Percentiles rank a stretch among this genome's conserved stretches.
Conservation (phyloP, 1,284 basidiomycete genomes). For the Pyrrhoderma noxium region DNA sequence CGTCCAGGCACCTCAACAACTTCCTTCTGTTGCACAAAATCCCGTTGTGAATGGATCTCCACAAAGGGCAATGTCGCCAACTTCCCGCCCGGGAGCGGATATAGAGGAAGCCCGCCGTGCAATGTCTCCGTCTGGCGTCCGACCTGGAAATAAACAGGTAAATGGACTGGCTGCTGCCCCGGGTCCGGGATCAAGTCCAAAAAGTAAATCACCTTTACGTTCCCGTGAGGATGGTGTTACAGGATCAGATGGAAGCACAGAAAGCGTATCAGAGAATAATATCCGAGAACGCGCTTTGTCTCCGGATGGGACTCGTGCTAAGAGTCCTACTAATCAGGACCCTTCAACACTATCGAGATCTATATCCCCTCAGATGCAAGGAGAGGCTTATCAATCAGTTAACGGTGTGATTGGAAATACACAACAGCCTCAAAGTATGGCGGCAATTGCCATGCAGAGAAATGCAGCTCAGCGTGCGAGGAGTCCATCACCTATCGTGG, state of each 20-base stretch:
- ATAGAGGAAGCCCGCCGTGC: conserved; percentile 54
- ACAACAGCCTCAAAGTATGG: conserved; percentile 33
- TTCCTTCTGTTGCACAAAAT: conserved; percentile 12
- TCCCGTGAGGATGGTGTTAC: conserved; percentile 64
- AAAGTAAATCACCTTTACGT: conserved; percentile 49
- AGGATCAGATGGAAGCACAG: conserved; percentile 45
- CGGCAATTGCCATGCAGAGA: conserved; percentile 44
- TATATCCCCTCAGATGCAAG: conserved; percentile 43
- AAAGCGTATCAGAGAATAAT: conserved; percentile 36
- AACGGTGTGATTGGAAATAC: conserved; percentile 8
- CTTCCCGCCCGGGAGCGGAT: conserved; percentile 34
- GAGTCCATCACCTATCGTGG: conserved; percentile 52
- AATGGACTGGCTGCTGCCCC: conserved; percentile 35
- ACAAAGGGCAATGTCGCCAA: conserved; percentile 51
- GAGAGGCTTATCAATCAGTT: conserved; percentile 27
- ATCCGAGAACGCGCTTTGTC: conserved; percentile 45
- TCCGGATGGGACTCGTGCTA: conserved; percentile 45
- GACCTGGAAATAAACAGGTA: conserved; percentile 32
- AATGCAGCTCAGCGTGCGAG: conserved; percentile 44
- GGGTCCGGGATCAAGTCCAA: conserved; percentile 30
- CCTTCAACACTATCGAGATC: conserved; percentile 35
- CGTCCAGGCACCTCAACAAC: conserved; percentile 20
- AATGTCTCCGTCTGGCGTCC: conserved; percentile 48
- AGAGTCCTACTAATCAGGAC: conserved; percentile 47
- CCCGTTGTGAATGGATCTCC: conserved; percentile 28